Evolutionary conservation across 805 yeast genomes (phyloP), one percentile per base, ranked within the genome.

Genomic region (Jamesozyma gamospora): DNA sequence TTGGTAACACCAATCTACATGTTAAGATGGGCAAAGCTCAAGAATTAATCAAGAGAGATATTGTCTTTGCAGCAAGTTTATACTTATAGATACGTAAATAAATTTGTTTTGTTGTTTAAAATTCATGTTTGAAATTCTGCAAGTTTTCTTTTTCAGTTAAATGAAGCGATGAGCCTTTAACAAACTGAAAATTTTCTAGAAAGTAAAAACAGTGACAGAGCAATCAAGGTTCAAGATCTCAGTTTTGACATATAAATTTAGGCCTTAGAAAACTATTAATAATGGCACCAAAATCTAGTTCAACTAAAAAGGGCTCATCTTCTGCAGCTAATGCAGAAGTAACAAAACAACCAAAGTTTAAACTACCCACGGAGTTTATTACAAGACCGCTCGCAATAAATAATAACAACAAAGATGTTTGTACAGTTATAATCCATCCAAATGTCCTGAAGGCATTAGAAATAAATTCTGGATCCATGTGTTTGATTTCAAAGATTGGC

Each of bases 31-130:
- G 77, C 16, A 81, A 76, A 40, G 96, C 96, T 0, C 97, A 90
- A 63, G 97, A 92, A 56, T 75, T 77, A 60, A 92, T 92, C 57
- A 90, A 90, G 64, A 77, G 99, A 52, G 98, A 92, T 59, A 92
- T 92, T 50, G 97, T 92, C 0, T 92, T 92, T 63, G 92, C 97
- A 58, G 96, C 97, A 4, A 83, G 95, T 41, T 72, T 92, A 44
- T 92, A 92, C 57, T 66, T 90, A 48, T 88, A 69, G 35, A 16
- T 32, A 19, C 15, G 13, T 24, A 12, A 18, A 26, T 14, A 29
- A 29, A 15, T n/a, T 29, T n/a, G 17, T 29, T n/a, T 11, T n/a
- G n/a, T n/a, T n/a, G n/a, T n/a, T n/a, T n/a, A n/a, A n/a, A n/a
- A n/a, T n/a, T n/a, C n/a, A n/a, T n/a, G n/a, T n/a, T n/a, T n/a